Evolutionary conservation across 2,329 filamentous ascomycete genomes (phyloP), one percentile per base, ranked within the genome.

Genomic region (Xylaria digitata): DNA sequence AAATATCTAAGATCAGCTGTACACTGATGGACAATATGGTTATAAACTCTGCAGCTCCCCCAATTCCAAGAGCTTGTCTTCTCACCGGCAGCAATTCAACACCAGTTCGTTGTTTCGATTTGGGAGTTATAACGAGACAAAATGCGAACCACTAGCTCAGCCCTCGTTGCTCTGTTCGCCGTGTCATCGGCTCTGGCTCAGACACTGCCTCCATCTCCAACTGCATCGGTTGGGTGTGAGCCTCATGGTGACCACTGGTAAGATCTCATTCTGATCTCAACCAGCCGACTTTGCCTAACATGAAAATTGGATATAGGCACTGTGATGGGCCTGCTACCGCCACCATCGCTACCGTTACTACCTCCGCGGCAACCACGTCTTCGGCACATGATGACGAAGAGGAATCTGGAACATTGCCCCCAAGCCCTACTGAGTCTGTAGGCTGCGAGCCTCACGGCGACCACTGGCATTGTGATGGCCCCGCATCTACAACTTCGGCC

Each of bases 381-480:
- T 11, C 37, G 13, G 13, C 37, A 4, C 37, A 40, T 40, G 32
- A 54, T 9, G 52, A 54, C 34, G 9, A 53, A 7, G 50, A 54
- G 30, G 34, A 17, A 15, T 40, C 8, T 26, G 52, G 13, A 17
- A 54, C 52, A 15, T 26, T 54, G 3, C 32, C 34, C 21, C 52
- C 52, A 11, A 54, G 52, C 19, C 52, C 32, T 2, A 54, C 52
- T 23, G 52, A 54, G 34, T 54, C 52, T 3, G 34, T 54, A 37
- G 52, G 52, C 8, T 54, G 52, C 52, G 32, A 54, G 32, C 34
- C 52, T 11, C 52, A 54, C 11, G 52, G 52, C 32, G 52, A 54
- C 21, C 52, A 54, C 17, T 54, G 52, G 52, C 52, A 54, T 26
- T 54, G 52, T 9, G 52, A 54, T 42, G 52, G 52, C 34, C 34